Base-by-base conservation (phyloP, 2,329 filamentous ascomycete genomes). In the Malbranchea zuffiana region DNA sequence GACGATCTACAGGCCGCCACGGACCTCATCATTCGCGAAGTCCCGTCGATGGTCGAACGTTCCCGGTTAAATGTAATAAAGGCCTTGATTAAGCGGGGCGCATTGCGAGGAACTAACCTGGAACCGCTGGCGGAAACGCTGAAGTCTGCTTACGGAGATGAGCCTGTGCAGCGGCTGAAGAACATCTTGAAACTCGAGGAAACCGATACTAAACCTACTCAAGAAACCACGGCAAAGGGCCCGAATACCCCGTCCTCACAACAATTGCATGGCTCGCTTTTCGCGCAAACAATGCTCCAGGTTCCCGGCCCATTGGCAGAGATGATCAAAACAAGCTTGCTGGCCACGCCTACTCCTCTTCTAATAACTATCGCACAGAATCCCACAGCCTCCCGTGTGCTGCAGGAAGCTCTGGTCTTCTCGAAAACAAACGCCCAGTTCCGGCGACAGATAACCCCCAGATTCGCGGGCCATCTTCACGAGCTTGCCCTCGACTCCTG, bases 21-120 rank as follows among this genome's bases (percentile, higher is more conserved):
- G 39, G 68, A 77, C 32, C 70, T 78, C 49, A 81, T 93, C 39
- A 58, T 79, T 3, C 80, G 84, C 0, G 78, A 84, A 37, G 71
- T 95, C 4, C 69, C 75, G 0, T 73, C 72, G 33, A 68, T 96
- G 6, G 72, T 95, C 6, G 70, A 82, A 36, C 76, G 84, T 42
- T 77, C 78, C 25, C 74, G 88, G 30, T 82, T 82, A 43, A 78
- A 81, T 38, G 79, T 94, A 7, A 73, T 95, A 49, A 82, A 79
- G 53, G 78, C 79, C 0, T 64, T 96, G 3, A 80, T 96, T 43
- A 85, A 95, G 57, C 74, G 88, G 44, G 93, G 84, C 54, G 63
- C 75, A 4, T 75, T 78, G 6, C 78, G 88, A 39, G 66, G 66
- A 3, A 66, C 76, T 16, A 67, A 79, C 49, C 70, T 68, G 1